phyloP scores from a whole-genome alignment of 306 rosid species.

The Glycine tomentella region DNA sequence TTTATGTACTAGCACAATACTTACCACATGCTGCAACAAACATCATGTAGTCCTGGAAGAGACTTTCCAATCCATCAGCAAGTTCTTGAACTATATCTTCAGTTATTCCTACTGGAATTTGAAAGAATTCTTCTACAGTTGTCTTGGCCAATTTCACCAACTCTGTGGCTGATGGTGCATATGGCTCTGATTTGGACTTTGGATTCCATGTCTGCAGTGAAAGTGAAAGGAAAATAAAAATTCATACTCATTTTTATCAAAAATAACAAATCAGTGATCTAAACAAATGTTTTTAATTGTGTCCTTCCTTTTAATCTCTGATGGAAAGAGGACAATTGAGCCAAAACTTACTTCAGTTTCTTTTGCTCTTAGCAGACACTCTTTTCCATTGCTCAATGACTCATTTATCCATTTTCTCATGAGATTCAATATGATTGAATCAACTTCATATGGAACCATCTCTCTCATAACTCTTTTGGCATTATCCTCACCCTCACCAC shows the following conservation, averaged over 20 bases:
- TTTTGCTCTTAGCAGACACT: conserved; percentile 64
- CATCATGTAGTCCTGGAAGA: conserved; percentile 68
- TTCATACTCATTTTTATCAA: background rate
- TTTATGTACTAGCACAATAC: conserved; percentile 18
- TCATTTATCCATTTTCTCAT: conserved; percentile 77
- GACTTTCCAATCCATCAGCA: conserved; percentile 71
- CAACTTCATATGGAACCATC: conserved; percentile 94
- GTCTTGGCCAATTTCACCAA: conserved; percentile 62
- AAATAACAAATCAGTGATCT: background rate
- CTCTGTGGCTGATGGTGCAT: conserved; percentile 82
- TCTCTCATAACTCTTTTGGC: conserved; percentile 71
- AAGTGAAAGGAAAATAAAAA: conserved; percentile 24
- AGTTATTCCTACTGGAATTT: conserved; percentile 79
- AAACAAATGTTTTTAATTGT: background rate
- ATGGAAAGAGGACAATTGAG: background rate
- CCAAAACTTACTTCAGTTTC: conserved; percentile 77
- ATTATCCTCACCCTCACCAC: conserved; percentile 71
- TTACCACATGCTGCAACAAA: conserved; percentile 91
- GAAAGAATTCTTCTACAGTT: conserved; percentile 69
- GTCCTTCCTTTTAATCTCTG: conserved; percentile 6
- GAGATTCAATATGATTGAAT: conserved; percentile 70
- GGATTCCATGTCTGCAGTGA: conserved; percentile 92
- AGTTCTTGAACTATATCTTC: conserved; percentile 81
- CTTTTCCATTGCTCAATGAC: conserved; percentile 61
- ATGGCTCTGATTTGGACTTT: conserved; percentile 82